A percentile compares a stretch with the other conserved stretches of the same genome.
phyloP scores from a whole-genome alignment of 768 basidiomycete genomes.

The Suillus clintonianus region DNA sequence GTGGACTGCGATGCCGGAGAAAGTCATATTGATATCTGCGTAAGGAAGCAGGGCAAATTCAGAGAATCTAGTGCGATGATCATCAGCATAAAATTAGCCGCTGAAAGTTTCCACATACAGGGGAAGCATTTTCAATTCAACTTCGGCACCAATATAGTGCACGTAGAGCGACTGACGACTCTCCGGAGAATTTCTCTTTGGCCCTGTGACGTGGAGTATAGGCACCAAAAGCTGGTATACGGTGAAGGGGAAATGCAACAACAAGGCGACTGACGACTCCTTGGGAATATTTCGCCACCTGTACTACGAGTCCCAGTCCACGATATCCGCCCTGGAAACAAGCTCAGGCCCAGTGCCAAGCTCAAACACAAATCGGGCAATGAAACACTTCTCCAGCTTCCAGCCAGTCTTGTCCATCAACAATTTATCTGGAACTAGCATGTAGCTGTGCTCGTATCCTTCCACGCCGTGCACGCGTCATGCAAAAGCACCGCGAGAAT shows the following conservation, averaged over 20 bases:
- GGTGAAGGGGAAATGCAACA: slow-evolving; percentile 45
- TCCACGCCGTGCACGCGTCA: too few species aligned
- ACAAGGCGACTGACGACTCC: slow-evolving; percentile 42
- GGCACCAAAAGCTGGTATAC: slow-evolving; percentile 40
- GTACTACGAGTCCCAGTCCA: slow-evolving; percentile 47
- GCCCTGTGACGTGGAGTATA: slow-evolving; percentile 32
- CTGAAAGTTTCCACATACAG: slow-evolving; percentile 29
- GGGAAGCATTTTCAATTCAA: slow-evolving; percentile 42
- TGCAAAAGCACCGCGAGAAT: neutral
- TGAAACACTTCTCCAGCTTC: slow-evolving; percentile 35
- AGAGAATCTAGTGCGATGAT: slow-evolving; percentile 37
- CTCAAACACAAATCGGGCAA: slow-evolving; percentile 34
- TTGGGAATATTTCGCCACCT: slow-evolving; percentile 46
- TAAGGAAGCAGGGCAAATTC: slow-evolving; percentile 49
- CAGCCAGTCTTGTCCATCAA: slow-evolving; percentile 36
- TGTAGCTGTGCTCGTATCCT: slow-evolving; percentile 20
- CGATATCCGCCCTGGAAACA: slow-evolving; percentile 28
- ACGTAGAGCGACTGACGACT: slow-evolving; percentile 31
- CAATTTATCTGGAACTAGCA: slow-evolving; percentile 31
- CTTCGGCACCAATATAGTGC: slow-evolving; percentile 42
- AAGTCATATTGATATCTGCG: slow-evolving; percentile 43
- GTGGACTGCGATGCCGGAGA: slow-evolving; percentile 39
- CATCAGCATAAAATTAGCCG: neutral
- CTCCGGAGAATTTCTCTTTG: slow-evolving; percentile 19
- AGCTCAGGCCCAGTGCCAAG: slow-evolving; percentile 27